Base-by-base conservation (phyloP, 306 rosid species). In the Chamaecrista fasciculata region DNA sequence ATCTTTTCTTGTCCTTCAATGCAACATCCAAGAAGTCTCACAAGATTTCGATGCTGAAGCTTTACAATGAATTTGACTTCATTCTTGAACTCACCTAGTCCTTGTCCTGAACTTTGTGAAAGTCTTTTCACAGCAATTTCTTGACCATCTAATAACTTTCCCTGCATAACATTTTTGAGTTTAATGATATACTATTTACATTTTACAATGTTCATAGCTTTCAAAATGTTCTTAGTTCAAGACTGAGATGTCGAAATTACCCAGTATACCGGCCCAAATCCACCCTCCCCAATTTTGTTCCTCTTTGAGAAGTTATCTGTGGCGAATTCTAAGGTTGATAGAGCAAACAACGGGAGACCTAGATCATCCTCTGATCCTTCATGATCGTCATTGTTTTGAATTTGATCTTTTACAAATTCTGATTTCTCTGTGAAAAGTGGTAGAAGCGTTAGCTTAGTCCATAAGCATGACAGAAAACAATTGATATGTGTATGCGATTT, bases 11-110 rank as follows among this genome's bases (percentile, higher is more conserved):
- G 66, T 26, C 28, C 76, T 1, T 70, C 19, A 18, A 76, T 53
- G 67, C 81, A 69, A 46, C 62, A 76, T 4, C 81, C 80, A 20
- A 76, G 71, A 70, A 76, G 81, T 55, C 23, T 76, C 2, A 76
- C 76, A 6, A 76, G 76, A 76, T 76, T 76, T 31, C 76, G 71
- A 6, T 76, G 81, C 15, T 76, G 67, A 11, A 62, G 72, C 44
- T 70, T 70, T 0, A 51, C 66, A n/a, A 76, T 62, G 2, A 76
- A 12, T 44, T 29, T 53, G 1, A 70, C 81, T 76, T 76, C 76
- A 70, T 70, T 76, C 46, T 53, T 76, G 21, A 70, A 76, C 24
- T 76, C 72, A 11, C 2, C 44, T 26, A 12, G 1, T 33, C 76
- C 76, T 44, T 56, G 56, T 63, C 61, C 56, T 1, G 73, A 77